Conservation (phyloP, 768 basidiomycete genomes). For the Gautieria morchelliformis region DNA sequence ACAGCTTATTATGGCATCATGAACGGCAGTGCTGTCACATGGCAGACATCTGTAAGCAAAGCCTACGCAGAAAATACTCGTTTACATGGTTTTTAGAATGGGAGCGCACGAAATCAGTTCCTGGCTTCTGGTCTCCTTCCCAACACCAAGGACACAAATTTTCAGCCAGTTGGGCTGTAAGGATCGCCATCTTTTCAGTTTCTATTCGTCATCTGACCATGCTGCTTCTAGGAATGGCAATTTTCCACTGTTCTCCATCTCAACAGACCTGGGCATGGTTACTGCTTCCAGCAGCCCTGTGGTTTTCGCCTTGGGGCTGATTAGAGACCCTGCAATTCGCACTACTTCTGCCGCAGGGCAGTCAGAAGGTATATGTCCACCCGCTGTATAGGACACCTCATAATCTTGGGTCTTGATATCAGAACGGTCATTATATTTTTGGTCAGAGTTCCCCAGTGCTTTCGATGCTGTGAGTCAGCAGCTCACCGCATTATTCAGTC, state of each 20-base stretch:
- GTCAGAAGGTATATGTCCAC: background rate
- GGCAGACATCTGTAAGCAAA: background rate
- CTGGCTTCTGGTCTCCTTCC: background rate
- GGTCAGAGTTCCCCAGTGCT: background rate
- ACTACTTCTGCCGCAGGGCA: background rate
- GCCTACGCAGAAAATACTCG: too few relatives aligned
- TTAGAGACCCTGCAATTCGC: background rate
- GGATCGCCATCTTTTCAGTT: background rate
- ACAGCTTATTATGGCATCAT: background rate
- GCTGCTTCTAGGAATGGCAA: too few relatives aligned
- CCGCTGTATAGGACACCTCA: background rate
- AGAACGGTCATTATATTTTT: constrained; percentile 3
- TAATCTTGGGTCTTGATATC: background rate
- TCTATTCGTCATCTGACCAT: background rate
- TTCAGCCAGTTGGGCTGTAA: background rate
- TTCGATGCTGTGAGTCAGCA: background rate
- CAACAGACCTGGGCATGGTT: background rate
- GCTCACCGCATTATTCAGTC: too few relatives aligned
- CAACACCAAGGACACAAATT: background rate
- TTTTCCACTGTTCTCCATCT: constrained; percentile 2
- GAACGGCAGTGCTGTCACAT: background rate
- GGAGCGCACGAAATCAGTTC: background rate
- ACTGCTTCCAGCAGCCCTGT: background rate
- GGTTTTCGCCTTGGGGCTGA: constrained; percentile 6
- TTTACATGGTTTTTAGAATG: background rate